Conservation (phyloP, 495 filamentous ascomycete genomes). For the Astrothelium macrocarpum region DNA sequence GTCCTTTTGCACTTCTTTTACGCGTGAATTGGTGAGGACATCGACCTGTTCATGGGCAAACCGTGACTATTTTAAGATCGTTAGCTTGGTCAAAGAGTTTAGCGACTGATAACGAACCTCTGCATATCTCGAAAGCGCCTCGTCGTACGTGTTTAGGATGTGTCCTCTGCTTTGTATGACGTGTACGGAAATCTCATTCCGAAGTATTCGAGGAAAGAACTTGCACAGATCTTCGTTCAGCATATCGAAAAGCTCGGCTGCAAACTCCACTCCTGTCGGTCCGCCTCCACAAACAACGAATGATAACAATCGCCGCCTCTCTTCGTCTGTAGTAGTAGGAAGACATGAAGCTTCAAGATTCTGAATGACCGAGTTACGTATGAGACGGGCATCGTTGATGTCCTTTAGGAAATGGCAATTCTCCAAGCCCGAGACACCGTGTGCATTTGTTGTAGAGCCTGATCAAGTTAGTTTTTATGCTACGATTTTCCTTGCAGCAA, state of each 20-base stretch:
- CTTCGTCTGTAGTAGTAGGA: conserved; percentile 82
- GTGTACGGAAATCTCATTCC: conserved; percentile 96
- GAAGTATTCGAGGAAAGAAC: conserved; percentile 76
- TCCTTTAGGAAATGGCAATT: conserved; percentile 92
- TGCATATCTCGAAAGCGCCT: conserved; percentile 83
- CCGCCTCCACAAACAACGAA: conserved; percentile 95
- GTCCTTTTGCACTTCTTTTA: conserved; percentile 76
- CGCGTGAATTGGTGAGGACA: conserved; percentile 81
- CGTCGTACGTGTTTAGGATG: conserved; percentile 98
- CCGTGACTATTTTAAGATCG: conserved; percentile 38
- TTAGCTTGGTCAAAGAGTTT: conserved; percentile 4
- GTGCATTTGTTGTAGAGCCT: conserved; percentile 85
- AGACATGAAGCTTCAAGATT: conserved; percentile 91
- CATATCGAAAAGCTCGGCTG: conserved; percentile 90
- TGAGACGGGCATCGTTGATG: conserved; percentile 79
- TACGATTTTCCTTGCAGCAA: neutral
- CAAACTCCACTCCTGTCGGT: conserved; percentile 95
- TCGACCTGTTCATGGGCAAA: conserved; percentile 87
- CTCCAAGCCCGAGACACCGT: conserved; percentile 92
- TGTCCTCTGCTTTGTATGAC: conserved; percentile 88
- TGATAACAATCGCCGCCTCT: conserved; percentile 76
- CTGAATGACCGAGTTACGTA: conserved; percentile 81
- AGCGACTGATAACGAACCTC: conserved; percentile 43
- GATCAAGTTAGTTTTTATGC: neutral
- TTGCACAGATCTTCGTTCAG: conserved; percentile 86